These are phyloP conservation scores for Beauveria sp. DNA, from an alignment of 2,329 filamentous ascomycete genomes.

Conservation along the genomic window DNA sequence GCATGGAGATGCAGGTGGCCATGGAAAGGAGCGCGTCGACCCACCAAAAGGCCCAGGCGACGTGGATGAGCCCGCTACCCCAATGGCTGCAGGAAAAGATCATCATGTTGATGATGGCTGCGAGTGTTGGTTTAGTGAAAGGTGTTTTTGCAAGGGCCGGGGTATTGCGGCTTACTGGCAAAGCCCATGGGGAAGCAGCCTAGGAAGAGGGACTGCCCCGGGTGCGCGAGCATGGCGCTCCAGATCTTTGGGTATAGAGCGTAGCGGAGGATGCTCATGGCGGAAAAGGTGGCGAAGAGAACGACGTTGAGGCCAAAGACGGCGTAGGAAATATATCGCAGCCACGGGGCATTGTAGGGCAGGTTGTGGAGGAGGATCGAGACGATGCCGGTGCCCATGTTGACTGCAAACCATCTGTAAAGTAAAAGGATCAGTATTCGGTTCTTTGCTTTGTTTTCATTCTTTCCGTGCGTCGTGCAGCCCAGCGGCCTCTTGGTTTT, in stretches of 20 bases:
- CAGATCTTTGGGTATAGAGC: slow-evolving; percentile 59
- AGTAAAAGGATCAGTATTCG: no score
- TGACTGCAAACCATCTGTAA: slow-evolving; percentile 48
- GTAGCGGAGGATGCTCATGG: slow-evolving; percentile 53
- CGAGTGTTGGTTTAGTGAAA: no score
- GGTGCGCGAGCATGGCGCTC: slow-evolving; percentile 57
- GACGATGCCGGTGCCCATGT: slow-evolving; percentile 63
- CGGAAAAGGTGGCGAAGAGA: slow-evolving; percentile 47
- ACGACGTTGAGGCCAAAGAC: slow-evolving; percentile 54
- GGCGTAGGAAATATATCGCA: slow-evolving; percentile 50
- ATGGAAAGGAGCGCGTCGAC: slow-evolving; percentile 46
- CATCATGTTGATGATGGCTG: slow-evolving; percentile 56
- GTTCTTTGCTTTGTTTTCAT: no score
- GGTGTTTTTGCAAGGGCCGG: no score
- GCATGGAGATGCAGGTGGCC: slow-evolving; percentile 45
- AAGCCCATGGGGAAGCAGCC: slow-evolving; percentile 63
- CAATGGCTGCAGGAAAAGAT: slow-evolving; percentile 54
- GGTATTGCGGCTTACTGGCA: slow-evolving; percentile 32
- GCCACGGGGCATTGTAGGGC: slow-evolving; percentile 50
- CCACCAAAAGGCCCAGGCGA: slow-evolving; percentile 53
- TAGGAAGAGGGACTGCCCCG: slow-evolving; percentile 60
- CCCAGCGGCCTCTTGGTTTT: no score
- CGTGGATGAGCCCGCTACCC: slow-evolving; percentile 47
- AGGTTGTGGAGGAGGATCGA: slow-evolving; percentile 54
- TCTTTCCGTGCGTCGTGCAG: no score